Evolutionary conservation across 805 yeast species (phyloP).

Genomic region (Maudiozyma barnettii): DNA sequence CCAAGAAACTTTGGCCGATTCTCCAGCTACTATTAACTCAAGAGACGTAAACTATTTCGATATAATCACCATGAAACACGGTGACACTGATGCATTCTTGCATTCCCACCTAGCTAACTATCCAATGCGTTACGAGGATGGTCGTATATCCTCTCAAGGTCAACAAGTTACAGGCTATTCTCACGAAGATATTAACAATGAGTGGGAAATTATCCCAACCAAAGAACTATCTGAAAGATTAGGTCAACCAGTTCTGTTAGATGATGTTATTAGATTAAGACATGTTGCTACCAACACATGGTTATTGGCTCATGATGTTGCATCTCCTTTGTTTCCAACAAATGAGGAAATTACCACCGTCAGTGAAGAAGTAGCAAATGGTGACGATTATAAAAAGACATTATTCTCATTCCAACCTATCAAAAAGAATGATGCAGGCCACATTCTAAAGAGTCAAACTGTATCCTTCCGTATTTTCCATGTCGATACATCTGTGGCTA

Average conservation of each 20-base stretch:
- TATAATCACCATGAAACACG: constrained; percentile 66
- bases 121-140: constrained; percentile 92
- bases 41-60: constrained; percentile 70
- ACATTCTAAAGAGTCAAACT: constrained; percentile 51
- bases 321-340: constrained; percentile 87
- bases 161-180: constrained; percentile 81
- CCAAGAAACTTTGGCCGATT: constrained; percentile 86
- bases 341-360: constrained; percentile 87
- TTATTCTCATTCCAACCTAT: constrained; percentile 63
- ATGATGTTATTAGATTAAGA: constrained; percentile 67
- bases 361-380: constrained; percentile 47
- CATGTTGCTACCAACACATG: constrained; percentile 75
- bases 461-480: constrained; percentile 66
- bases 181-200: constrained; percentile 53
- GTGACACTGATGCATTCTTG: constrained; percentile 64
- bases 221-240: constrained; percentile 33
- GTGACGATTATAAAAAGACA: constrained; percentile 57
- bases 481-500: constrained; percentile 77
- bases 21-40: constrained; percentile 61
- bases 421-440: constrained; percentile 41
- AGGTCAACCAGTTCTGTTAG: constrained; percentile 50
- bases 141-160: constrained; percentile 86
- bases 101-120: constrained; percentile 74
- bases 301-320: constrained; percentile 87
- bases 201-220: constrained; percentile 79